These are phyloP conservation scores for Phoenix dactylifera DNA, from an alignment of 176 grass and related monocot genomes.

Conservation along the genomic window DNA sequence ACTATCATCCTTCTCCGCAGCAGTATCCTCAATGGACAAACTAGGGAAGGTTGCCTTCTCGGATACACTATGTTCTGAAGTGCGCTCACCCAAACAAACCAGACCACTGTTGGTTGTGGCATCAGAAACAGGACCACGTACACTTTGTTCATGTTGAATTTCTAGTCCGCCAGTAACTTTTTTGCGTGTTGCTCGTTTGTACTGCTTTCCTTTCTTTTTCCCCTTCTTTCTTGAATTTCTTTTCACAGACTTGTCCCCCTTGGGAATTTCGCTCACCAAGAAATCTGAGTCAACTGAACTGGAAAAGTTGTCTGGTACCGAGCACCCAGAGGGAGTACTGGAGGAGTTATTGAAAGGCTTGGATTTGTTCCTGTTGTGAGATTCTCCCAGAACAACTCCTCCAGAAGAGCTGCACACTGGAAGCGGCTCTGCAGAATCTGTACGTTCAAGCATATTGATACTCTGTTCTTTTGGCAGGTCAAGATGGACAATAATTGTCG, in stretches of 20 bases:
- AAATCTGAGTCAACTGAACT: conserved; percentile 36
- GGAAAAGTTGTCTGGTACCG: conserved; percentile 23
- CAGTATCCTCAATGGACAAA: conserved; percentile 44
- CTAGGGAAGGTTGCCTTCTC: conserved; percentile 39
- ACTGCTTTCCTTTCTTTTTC: conserved; percentile 66
- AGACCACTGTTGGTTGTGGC: not conserved
- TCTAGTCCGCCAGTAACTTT: conserved; percentile 28
- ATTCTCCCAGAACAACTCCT: not conserved
- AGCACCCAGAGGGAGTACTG: conserved; percentile 14
- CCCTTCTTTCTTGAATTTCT: conserved; percentile 50
- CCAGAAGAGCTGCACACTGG: conserved; percentile 1
- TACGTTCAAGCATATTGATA: not conserved
- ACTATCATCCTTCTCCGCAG: conserved; percentile 45
- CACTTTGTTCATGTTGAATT: conserved; percentile 26
- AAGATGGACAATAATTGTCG: conserved; percentile 4
- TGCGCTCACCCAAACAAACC: conserved; percentile 33
- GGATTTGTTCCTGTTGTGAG: conserved; percentile 7
- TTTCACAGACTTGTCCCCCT: conserved; percentile 25
- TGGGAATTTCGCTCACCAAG: conserved; percentile 29
- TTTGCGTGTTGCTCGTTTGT: conserved; percentile 24
- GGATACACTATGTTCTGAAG: conserved; percentile 32
- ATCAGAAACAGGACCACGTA: conserved; percentile 7
- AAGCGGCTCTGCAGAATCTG: not conserved
- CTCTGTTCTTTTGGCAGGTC: not conserved
- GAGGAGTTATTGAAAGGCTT: conserved; percentile 25